Evolutionary conservation across 345 rosid genomes (phyloP), one percentile per base, ranked within the genome.

Genomic region (Populus tremula): DNA sequence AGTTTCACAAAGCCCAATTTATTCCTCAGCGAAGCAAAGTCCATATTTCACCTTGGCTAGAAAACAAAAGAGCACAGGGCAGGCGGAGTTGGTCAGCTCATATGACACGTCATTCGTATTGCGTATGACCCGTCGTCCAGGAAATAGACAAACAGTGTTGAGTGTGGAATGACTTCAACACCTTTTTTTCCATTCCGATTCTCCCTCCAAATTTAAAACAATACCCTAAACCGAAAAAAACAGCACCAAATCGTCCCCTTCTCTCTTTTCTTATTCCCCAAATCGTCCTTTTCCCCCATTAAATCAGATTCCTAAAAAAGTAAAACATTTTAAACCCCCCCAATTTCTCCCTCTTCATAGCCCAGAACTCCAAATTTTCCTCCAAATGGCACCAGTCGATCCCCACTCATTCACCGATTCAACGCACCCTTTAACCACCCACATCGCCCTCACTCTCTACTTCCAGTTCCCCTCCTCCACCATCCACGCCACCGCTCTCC

Each of bases 341-440:
- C 21, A 69, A 4, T 41, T 25, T 33, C 33, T 17, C 20, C 64
- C 5, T 16, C 41, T 54, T 17, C 2, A 5, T 14, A 8, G 2
- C 31, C 47, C 18, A 16, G n/a, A 47, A 39, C 11, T 17, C 63
- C 13, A 5, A 16, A 14, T 14, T 9, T 4, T 18, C 20, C 54
- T 82, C 18, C n/a, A 69, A 31, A 93, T 94, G 96, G 93, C 93
- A 14, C 89, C 91, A 5, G 67, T 90, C 13, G 98, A 95, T 80
- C 97, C 98, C 0, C 97, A 95, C 87, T 95, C 99, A 13, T 95
- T 70, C 92, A 87, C 93, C 10, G 91, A 88, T n/a, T 86, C 94
- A 3, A 35, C 88, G 54, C 93, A 91, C 79, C 92, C 98, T 6
- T 78, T 91, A 10, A 86, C 96, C 9, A 90, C 90, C 54, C 91